Percentiles rank a stretch among this genome's conserved stretches.
Conservation (phyloP, 768 basidiomycete genomes). For the Boletales sp. region DNA sequence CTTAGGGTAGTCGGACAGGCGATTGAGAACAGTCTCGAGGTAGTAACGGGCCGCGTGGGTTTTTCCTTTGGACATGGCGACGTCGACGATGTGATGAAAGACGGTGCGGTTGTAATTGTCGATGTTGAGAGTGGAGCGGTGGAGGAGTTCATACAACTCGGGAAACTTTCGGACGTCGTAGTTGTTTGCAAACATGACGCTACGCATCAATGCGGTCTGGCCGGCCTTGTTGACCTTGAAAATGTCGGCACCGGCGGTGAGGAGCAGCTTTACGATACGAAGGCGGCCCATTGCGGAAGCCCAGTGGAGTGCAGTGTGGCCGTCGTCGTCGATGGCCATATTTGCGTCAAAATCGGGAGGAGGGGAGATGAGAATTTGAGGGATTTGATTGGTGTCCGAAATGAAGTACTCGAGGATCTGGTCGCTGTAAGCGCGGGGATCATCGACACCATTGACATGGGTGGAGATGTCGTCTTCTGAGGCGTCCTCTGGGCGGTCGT, state of each 20-base stretch:
- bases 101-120: slow-evolving; percentile 97
- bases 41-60: slow-evolving; percentile 98
- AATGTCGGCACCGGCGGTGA: slow-evolving; percentile 93
- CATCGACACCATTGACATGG: slow-evolving; percentile 44
- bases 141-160: slow-evolving; percentile 93
- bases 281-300: slow-evolving; percentile 98
- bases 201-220: slow-evolving; percentile 96
- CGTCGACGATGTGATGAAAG: slow-evolving; percentile 96
- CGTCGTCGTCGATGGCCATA: slow-evolving; percentile 96
- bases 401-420: slow-evolving; percentile 98
- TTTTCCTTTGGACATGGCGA: slow-evolving; percentile 97
- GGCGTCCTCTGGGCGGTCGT: slow-evolving; percentile 43
- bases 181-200: slow-evolving; percentile 99
- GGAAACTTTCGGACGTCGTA: slow-evolving; percentile 99
- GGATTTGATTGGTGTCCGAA: slow-evolving; percentile 91
- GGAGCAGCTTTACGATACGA: slow-evolving; percentile 88
- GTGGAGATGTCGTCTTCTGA: slow-evolving; percentile 40
- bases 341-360: slow-evolving; percentile 93
- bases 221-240: slow-evolving; percentile 96
- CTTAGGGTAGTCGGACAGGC: slow-evolving; percentile 89
- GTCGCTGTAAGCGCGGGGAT: slow-evolving; percentile 81
- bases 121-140: slow-evolving; percentile 98
- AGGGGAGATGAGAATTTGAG: slow-evolving; percentile 80
- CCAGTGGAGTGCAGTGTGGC: slow-evolving; percentile 97
- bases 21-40: slow-evolving; percentile 90